phyloP scores from a whole-genome alignment of 495 filamentous ascomycete species.

The Xylaria bambusicola region DNA sequence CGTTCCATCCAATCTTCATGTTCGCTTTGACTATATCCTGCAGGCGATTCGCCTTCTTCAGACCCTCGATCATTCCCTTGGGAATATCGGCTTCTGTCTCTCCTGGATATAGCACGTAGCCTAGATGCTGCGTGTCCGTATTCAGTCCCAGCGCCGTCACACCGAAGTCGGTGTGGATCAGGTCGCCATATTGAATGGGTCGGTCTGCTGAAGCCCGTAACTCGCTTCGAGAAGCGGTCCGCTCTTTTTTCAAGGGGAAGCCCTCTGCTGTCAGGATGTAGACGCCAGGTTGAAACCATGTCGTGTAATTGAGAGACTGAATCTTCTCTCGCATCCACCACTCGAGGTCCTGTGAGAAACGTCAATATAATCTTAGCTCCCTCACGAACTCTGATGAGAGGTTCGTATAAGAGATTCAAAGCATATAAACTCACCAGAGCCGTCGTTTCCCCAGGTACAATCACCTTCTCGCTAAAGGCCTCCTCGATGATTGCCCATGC shows the following conservation, averaged over 20 bases:
- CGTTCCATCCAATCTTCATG: slow-evolving; percentile 43
- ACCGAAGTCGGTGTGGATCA: slow-evolving; percentile 52
- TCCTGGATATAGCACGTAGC: slow-evolving; percentile 46
- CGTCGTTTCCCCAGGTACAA: slow-evolving; percentile 43
- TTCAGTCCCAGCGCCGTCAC: slow-evolving; percentile 49
- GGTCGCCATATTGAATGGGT: slow-evolving; percentile 43
- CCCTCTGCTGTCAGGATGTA: slow-evolving; percentile 36
- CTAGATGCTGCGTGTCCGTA: slow-evolving; percentile 52
- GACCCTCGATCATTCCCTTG: slow-evolving; percentile 37
- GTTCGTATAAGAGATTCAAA: no score
- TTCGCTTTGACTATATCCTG: slow-evolving; percentile 48
- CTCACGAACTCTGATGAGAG: no score
- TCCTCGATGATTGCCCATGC: slow-evolving; percentile 51
- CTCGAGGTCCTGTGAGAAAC: slow-evolving; percentile 40
- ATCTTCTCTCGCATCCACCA: slow-evolving; percentile 51
- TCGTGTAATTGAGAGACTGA: slow-evolving; percentile 49
- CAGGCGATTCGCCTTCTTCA: slow-evolving; percentile 45
- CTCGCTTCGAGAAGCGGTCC: not conserved
- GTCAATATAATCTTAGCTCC: not conserved
- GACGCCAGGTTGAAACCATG: slow-evolving; percentile 51
- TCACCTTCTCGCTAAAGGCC: slow-evolving; percentile 45
- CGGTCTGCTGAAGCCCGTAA: slow-evolving; percentile 10
- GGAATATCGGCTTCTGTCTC: slow-evolving; percentile 44
- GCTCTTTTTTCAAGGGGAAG: slow-evolving; percentile 20
- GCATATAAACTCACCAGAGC: slow-evolving; percentile 34